Evolutionary conservation across 148 eudicot genomes (phyloP), one percentile per base, ranked within the genome.

Genomic region (Suaeda aralocaspica): DNA sequence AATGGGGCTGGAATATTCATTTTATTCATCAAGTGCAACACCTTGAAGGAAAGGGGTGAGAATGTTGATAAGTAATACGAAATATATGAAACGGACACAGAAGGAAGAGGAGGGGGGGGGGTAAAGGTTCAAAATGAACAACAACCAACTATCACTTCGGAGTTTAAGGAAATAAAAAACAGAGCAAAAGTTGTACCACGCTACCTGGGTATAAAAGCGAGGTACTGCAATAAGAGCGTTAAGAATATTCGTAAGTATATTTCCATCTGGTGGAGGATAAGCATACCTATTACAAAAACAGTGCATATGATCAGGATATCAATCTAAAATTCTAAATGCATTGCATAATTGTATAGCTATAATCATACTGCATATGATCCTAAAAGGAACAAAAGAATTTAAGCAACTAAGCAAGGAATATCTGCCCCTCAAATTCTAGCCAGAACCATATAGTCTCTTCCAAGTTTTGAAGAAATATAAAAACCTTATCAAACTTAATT

Each of bases 1-100:
- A 94, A 94, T 67, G 97, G 97, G 61, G 98, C 98, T 33, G 97
- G 98, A 76, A 94, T 94, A 77, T 94, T 94, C 98, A 94, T 89
- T 78, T 94, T 94, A 84, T 94, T 94, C 98, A 94, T 94, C 80
- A 94, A 83, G 80, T 94, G 98, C 77, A 94, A 79, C 45, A 91
- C 97, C 95, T 94, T 67, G 49, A 76, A 3, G 34, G 59, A 26
- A 64, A 51, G 4, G 15, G 31, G 16, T 13, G 46, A 72, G 22
- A 16, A 16, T 49, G 5, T 49, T 2, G 18, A 6, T 18, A 49
- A 49, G 6, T 18, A 19, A 19, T 18, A 14, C 5, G 24, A 3
- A 3, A 49, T 48, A 48, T 3, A 14, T 49, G 18, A 15, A 4
- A 14, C 4, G 8, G 41, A 8, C 8, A 36, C 4, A 8, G 8